phyloP scores from a whole-genome alignment of 257 asterid species.

The Solanum etuberosum region DNA sequence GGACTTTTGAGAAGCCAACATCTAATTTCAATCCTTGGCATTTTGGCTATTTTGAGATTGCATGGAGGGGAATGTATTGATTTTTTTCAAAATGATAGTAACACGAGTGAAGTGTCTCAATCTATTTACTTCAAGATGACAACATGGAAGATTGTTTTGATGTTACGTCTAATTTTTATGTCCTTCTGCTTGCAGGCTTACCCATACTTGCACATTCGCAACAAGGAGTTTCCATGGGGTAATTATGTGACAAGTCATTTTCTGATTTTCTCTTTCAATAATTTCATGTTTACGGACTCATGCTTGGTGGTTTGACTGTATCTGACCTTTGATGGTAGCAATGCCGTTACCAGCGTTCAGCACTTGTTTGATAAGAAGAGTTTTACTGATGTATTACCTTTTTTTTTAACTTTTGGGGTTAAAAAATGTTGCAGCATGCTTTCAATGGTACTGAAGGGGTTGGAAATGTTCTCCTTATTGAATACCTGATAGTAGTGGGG shows the following conservation, averaged over 20 bases:
- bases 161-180: neutral
- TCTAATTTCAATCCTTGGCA: neutral
- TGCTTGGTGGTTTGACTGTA: neutral
- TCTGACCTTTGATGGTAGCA: neutral
- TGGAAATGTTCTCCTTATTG: neutral
- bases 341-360: neutral
- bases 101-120: neutral
- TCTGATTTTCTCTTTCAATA: neutral
- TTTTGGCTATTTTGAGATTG: neutral
- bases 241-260: neutral
- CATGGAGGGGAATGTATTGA: neutral
- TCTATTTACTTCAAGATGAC: neutral
- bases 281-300: neutral
- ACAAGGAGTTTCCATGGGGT: conserved; percentile 94
- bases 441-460: neutral
- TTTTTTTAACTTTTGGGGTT: neutral
- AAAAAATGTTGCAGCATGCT: neutral
- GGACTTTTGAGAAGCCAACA: neutral
- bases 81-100: neutral
- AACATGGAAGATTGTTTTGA: neutral
- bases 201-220: conserved; percentile 64
- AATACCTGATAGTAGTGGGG: neutral
- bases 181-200: conserved; percentile 39
- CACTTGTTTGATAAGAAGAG: neutral
- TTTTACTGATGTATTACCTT: neutral